Base-by-base conservation (phyloP, 495 filamentous ascomycete genomes). In the Aspergillus affinis region DNA sequence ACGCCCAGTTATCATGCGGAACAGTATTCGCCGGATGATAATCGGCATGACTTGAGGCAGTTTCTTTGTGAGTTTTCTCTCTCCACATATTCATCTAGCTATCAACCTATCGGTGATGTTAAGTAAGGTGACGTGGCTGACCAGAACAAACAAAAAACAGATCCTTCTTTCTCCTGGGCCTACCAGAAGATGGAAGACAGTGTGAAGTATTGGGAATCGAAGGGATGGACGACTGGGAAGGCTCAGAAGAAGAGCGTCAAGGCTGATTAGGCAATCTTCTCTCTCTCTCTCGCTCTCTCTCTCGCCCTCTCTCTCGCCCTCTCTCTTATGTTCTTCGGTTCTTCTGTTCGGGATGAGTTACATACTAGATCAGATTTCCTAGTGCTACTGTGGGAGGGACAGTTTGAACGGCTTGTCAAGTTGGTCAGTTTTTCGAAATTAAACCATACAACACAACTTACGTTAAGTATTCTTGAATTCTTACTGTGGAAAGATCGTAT, bases 11-110 rank as follows among this genome's bases (percentile, higher is more conserved):
- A 82, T 46, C 84, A 85, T 66, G 74, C 76, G 0, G 79, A 85
- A 58, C 65, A 76, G 20, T 86, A 86, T 65, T 78, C 72, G 19
- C 84, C 84, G 3, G 88, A 89, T 51, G 88, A 90, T 69, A 88
- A 90, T 64, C 70, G 87, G 41, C 89, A 84, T 58, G 89, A 92
- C 67, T 65, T 87, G 30, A 72, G 87, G 30, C 87, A 85, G 18
- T 90, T 91, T 66, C 60, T 75, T 36, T 77, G 65, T 68, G 46
- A 23, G 65, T 49, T 48, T 41, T 8, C 17, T 47, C 20, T 36
- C n/a, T 32, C n/a, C n/a, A n/a, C n/a, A n/a, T n/a, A n/a, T n/a
- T n/a, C n/a, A n/a, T n/a, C n/a, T n/a, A n/a, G n/a, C n/a, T n/a
- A n/a, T n/a, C n/a, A n/a, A n/a, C n/a, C n/a, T n/a, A n/a, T n/a